A percentile compares a stretch with the other conserved stretches of the same genome.
Evolutionary conservation across 805 yeast genomes (phyloP).

Genomic region (Saturnispora quitensis): DNA sequence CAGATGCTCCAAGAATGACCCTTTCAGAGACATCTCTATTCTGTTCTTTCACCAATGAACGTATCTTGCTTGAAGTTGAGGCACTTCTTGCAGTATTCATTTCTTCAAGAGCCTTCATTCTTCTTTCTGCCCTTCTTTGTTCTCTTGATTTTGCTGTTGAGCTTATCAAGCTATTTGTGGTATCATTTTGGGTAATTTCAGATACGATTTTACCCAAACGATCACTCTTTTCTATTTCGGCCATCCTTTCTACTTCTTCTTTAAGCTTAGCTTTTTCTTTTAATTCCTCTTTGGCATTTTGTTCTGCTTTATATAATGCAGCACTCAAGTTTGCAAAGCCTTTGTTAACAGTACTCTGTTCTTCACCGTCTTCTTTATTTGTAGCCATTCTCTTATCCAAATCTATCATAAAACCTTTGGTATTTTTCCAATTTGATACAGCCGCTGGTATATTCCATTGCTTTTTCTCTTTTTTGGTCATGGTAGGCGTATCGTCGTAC

Average conservation of each 20-base stretch:
- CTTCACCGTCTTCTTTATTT: conserved; percentile 35
- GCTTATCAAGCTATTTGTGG: conserved; percentile 9
- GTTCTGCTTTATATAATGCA: conserved; percentile 66
- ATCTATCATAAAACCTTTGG: conserved; percentile 77
- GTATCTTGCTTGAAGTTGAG: conserved; percentile 37
- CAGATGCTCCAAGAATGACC: conserved; percentile 40
- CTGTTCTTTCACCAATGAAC: conserved; percentile 34
- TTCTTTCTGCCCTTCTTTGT: conserved; percentile 34
- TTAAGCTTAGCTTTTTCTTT: conserved; percentile 41
- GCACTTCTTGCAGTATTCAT: conserved; percentile 31
- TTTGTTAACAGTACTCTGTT: conserved; percentile 31
- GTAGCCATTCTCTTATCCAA: conserved; percentile 65
- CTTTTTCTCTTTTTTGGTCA: conserved; percentile 64
- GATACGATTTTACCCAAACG: conserved; percentile 41
- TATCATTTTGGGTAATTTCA: conserved; percentile 26
- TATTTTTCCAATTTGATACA: conserved; percentile 92
- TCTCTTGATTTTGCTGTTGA: conserved; percentile 29
- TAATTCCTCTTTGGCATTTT: conserved; percentile 48
- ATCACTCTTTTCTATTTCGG: conserved; percentile 37
- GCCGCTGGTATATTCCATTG: conserved; percentile 88
- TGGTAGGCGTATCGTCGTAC: conserved; percentile 40
- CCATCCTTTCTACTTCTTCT: conserved; percentile 35
- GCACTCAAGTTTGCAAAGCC: conserved; percentile 55
- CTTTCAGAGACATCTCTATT: conserved; percentile 49
- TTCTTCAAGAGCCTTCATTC: conserved; percentile 40